Base-by-base conservation (phyloP, 108 stramenopile genomes). In the Nitzschia sp. region DNA sequence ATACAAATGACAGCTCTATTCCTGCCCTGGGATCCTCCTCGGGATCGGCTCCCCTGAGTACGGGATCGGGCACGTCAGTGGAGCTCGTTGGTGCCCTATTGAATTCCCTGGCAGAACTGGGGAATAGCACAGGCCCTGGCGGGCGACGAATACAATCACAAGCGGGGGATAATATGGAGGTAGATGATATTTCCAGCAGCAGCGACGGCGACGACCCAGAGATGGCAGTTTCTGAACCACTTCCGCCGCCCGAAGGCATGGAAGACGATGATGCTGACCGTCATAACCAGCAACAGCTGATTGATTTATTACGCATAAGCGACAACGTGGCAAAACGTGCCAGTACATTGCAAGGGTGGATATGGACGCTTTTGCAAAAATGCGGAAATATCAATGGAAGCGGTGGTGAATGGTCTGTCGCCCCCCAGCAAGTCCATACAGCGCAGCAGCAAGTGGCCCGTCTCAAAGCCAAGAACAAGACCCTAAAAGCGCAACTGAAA, bases 401-500 rank as follows among this genome's bases (percentile, higher is more conserved):
- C 60, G 2, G 36, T 31, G 29, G 54, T 42, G 17, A 25, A 33
- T 26, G 32, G 24, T 15, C 15, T 23, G n/a, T 54, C 68, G 1
- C 32, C 36, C 26, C 25, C 59, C 35, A 67, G 17, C 64, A 32
- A 55, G 17, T 13, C 34, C 59, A 34, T 34, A 45, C 46, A 27
- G 57, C 62, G 6, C 34, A 69, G 45, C 15, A 36, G 13, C 31
- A 80, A 56, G 56, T 78, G 21, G 33, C 60, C 34, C n/a, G 27
- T 33, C 49, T 80, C 0, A 45, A 66, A 38, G 67, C 68, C 23
- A 35, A 72, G 54, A 62, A 72, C 23, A 35, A 66, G 11, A 58
- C 70, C 28, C 68, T 81, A 32, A 68, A 88, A 69, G 73, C 67
- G 32, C 71, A 85, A 57, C 72, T 91, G 21, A 63, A 65, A 53